Conservation (phyloP, 2,329 filamentous ascomycete species). For the Monosporascus sp. region DNA sequence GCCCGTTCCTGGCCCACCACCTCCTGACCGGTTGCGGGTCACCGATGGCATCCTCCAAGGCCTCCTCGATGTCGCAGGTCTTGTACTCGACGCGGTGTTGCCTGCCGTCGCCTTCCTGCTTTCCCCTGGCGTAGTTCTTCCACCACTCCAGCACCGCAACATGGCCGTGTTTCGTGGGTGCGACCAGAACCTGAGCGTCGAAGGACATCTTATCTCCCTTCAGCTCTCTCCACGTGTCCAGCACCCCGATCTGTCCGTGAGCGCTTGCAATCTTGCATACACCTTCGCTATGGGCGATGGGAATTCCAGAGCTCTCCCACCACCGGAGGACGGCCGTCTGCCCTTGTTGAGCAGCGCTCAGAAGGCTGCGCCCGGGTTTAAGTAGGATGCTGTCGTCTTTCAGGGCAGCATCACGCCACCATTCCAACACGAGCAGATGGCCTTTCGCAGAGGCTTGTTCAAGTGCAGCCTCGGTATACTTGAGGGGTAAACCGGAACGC, state of each 20-base stretch:
- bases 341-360: constrained; percentile 79
- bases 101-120: constrained; percentile 46
- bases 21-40: constrained; percentile 67
- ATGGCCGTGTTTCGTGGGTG: constrained; percentile 82
- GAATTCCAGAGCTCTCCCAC: constrained; percentile 81
- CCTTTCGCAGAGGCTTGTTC: constrained; percentile 84
- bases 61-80: constrained; percentile 93
- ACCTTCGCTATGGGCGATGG: constrained; percentile 72
- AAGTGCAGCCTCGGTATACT: constrained; percentile 81
- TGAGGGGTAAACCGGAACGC: constrained; percentile 68
- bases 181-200: constrained; percentile 77
- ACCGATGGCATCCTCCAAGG: constrained; percentile 78
- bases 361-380: constrained; percentile 78
- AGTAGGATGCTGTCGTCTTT: constrained; percentile 56
- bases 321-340: constrained; percentile 73
- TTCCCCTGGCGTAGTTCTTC: constrained; percentile 61
- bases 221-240: constrained; percentile 75
- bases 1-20: constrained; percentile 85
- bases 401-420: constrained; percentile 75
- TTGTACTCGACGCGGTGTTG: constrained; percentile 82
- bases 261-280: constrained; percentile 81
- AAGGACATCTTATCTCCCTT: constrained; percentile 70
- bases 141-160: constrained; percentile 88
- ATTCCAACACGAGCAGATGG: constrained; percentile 80
- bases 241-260: constrained; percentile 76